These are phyloP conservation scores for Echinosophora koreensis DNA, from an alignment of 306 rosid species.

Conservation along the genomic window DNA sequence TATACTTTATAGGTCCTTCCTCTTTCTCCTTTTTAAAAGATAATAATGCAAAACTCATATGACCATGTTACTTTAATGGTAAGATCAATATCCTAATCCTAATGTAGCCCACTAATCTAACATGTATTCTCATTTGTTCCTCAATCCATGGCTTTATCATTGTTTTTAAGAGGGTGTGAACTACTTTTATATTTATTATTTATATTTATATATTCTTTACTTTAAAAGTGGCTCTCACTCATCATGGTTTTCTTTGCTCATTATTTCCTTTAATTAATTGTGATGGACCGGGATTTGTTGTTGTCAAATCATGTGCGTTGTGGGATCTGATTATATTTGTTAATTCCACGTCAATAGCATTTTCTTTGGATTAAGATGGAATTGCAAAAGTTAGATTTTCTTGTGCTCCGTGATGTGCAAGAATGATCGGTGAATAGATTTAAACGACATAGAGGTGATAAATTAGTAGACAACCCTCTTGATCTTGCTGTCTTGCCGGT, in stretches of 20 bases:
- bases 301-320: conserved; percentile 48
- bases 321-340: conserved; percentile 39
- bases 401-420: conserved; percentile 64
- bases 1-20: neutral
- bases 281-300: conserved; percentile 47
- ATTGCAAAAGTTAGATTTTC: conserved; percentile 55
- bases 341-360: conserved; percentile 32
- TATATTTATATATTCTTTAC: neutral
- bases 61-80: conserved; percentile 57
- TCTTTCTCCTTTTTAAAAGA: conserved; percentile 41
- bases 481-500: conserved; percentile 62
- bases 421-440: conserved; percentile 50
- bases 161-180: neutral
- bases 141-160: conserved; percentile 57
- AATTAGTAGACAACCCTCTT: conserved; percentile 53
- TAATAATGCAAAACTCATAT: conserved; percentile 51
- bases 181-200: conserved; percentile 13
- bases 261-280: conserved; percentile 18
- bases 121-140: conserved; percentile 53
- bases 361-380: conserved; percentile 48
- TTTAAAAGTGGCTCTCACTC: conserved; percentile 37
- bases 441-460: conserved; percentile 41
- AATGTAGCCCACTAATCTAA: conserved; percentile 75
- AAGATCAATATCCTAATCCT: conserved; percentile 63
- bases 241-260: conserved; percentile 44